Evolutionary conservation across 257 asterid species (phyloP).

Genomic region (Solanum dulcamara): DNA sequence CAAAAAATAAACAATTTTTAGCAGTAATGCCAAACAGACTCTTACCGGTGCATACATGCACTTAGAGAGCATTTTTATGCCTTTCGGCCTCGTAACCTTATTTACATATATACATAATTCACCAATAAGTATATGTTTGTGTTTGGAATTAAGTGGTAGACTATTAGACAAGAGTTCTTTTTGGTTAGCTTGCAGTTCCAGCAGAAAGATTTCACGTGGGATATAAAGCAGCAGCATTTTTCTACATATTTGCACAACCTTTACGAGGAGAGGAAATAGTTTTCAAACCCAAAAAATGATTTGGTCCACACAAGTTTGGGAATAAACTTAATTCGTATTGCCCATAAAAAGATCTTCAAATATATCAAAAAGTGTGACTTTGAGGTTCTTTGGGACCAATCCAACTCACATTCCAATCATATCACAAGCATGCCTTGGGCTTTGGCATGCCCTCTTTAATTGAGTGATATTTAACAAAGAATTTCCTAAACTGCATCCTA

Average conservation of each 20-base stretch:
- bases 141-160: not conserved
- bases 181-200: not conserved
- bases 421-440: not conserved
- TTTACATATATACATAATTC: too few species aligned
- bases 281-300: not conserved
- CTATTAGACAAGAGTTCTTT: not conserved
- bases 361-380: not conserved
- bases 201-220: not conserved
- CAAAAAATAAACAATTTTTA: not conserved
- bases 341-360: not conserved
- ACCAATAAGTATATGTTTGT: not conserved
- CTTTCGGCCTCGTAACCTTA: too few species aligned
- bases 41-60: too few species aligned
- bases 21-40: too few species aligned
- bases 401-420: not conserved
- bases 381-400: not conserved
- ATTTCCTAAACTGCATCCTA: not conserved
- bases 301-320: not conserved
- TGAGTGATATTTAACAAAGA: not conserved
- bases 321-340: not conserved
- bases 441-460: not conserved
- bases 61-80: too few species aligned
- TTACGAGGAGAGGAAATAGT: not conserved
- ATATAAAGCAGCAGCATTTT: not conserved
- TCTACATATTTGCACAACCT: not conserved